Percentiles rank a stretch among this genome's conserved stretches.
phyloP scores from a whole-genome alignment of 352 stramenopile genomes.

The Stramenopiles sp. region DNA sequence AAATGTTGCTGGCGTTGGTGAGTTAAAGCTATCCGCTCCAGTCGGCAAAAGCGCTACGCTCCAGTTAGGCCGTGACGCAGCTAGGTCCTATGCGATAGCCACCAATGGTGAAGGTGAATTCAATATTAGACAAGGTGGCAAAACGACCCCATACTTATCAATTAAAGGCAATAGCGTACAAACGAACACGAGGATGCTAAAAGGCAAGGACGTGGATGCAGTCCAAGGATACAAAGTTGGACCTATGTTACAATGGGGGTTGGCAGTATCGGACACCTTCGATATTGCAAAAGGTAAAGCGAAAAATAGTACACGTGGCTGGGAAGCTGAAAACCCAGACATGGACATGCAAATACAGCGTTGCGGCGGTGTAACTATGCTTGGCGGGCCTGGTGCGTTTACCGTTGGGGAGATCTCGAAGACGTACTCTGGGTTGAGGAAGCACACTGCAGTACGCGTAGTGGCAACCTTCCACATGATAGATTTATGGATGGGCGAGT shows the following conservation, averaged over 20 bases:
- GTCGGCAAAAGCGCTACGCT: neutral
- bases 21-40: neutral
- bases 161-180: neutral
- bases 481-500: constrained; percentile 11
- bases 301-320: constrained; percentile 13
- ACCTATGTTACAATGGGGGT: neutral
- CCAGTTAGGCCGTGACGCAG: neutral
- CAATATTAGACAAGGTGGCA: neutral
- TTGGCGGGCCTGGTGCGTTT: constrained; percentile 2
- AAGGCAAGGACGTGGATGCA: constrained; percentile 3
- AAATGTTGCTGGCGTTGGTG: constrained; percentile 2
- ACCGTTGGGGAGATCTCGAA: constrained; percentile 3
- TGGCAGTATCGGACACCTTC: constrained; percentile 1
- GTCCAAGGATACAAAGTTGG: neutral
- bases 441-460: neutral
- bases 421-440: neutral
- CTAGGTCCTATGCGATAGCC: neutral
- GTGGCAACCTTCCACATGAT: constrained; percentile 6
- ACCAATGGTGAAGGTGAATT: neutral
- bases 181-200: neutral
- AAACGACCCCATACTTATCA: neutral
- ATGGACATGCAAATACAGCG: neutral
- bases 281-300: neutral
- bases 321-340: neutral
- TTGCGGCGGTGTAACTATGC: constrained; percentile 2